These are phyloP conservation scores for Dactylellina sp. DNA, from an alignment of 2,329 filamentous ascomycete species.

Conservation along the genomic window DNA sequence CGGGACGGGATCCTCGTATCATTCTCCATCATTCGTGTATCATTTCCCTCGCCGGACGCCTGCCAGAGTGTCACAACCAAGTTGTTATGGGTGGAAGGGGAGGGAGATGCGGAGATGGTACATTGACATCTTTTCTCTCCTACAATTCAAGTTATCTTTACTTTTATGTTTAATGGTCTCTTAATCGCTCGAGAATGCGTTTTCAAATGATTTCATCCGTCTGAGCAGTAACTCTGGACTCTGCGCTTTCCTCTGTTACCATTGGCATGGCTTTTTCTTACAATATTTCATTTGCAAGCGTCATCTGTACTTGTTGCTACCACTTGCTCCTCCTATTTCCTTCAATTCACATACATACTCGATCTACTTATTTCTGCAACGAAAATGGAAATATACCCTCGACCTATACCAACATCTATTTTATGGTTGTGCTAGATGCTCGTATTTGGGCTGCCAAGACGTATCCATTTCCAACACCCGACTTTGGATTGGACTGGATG, in stretches of 20 bases:
- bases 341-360: conserved; percentile 17
- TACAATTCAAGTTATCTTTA: neutral
- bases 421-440: neutral
- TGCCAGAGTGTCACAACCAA: neutral
- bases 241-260: neutral
- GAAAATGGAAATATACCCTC: conserved; percentile 40
- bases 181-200: neutral
- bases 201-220: conserved; percentile 8
- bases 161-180: conserved; percentile 3
- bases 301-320: conserved; percentile 19
- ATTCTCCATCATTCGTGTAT: neutral
- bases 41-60: neutral
- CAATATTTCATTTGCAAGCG: conserved; percentile 50
- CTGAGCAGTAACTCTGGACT: conserved; percentile 9
- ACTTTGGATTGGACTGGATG: conserved; percentile 23
- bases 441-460: conserved; percentile 15
- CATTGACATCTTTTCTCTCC: conserved; percentile 4
- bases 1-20: neutral
- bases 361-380: conserved; percentile 20
- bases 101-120: neutral
- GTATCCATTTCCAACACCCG: conserved; percentile 22
- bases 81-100: conserved; percentile 14
- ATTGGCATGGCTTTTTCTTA: conserved; percentile 27
- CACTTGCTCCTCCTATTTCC: conserved; percentile 18
- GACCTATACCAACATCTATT: neutral